phyloP scores from a whole-genome alignment of 108 stramenopile genomes.

The Pelagomonas calceolata region DNA sequence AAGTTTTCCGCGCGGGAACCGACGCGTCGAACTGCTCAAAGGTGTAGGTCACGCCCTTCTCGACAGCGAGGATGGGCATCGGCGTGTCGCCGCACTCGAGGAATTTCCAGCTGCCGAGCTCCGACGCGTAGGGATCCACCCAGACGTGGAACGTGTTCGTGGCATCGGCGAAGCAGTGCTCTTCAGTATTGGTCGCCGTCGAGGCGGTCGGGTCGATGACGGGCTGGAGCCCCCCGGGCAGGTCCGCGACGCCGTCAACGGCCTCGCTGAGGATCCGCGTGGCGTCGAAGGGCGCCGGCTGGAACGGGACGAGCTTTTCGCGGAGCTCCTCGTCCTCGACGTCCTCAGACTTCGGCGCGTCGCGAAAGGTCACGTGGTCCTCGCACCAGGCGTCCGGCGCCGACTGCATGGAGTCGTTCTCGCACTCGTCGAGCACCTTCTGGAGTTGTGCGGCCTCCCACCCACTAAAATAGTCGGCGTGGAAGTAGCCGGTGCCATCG shows the following conservation, averaged over 20 bases:
- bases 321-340: constrained; percentile 10
- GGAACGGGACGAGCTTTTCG: constrained; percentile 3
- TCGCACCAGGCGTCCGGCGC: background rate
- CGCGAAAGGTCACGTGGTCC: background rate
- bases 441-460: constrained; percentile 13
- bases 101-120: too few relatives aligned
- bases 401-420: background rate
- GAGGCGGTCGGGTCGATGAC: too few relatives aligned
- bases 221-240: background rate
- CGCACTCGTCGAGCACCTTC: constrained; percentile 7
- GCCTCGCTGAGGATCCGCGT: constrained; percentile 7
- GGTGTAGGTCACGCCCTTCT: too few relatives aligned
- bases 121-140: too few relatives aligned
- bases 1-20: too few relatives aligned
- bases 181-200: too few relatives aligned
- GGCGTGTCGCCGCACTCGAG: too few relatives aligned
- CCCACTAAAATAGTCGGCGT: constrained; percentile 16
- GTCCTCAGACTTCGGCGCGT: constrained; percentile 7
- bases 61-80: too few relatives aligned
- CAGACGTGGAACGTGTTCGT: too few relatives aligned
- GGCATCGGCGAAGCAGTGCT: too few relatives aligned
- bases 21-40: too few relatives aligned
- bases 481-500: constrained; percentile 4
- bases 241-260: constrained; percentile 1
- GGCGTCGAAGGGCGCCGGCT: constrained; percentile 1